A percentile compares a stretch with the other conserved stretches of the same genome.
These are phyloP conservation scores for Nigrospora osmanthi DNA, from an alignment of 2,329 filamentous ascomycete species.

Conservation along the genomic window DNA sequence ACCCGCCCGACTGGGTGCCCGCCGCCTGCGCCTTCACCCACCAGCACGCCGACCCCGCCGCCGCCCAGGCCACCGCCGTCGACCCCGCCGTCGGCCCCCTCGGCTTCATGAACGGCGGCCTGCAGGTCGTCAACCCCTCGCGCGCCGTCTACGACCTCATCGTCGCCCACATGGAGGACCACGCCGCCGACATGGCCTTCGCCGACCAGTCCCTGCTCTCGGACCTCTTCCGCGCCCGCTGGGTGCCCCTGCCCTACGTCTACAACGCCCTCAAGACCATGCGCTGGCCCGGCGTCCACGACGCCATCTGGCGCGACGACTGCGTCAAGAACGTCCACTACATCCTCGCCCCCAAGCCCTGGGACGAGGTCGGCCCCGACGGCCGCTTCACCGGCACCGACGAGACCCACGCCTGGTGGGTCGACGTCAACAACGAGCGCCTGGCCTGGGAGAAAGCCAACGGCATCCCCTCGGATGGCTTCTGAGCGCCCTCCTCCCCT, in stretches of 20 bases:
- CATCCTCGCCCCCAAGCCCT: constrained; percentile 54
- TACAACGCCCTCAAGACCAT: constrained; percentile 59
- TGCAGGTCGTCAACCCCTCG: constrained; percentile 49
- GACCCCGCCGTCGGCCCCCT: constrained; percentile 38
- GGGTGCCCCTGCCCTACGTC: constrained; percentile 50
- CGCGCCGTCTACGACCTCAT: constrained; percentile 40
- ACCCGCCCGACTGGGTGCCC: constrained; percentile 62
- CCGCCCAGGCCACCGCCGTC: constrained; percentile 36
- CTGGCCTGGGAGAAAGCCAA: constrained; percentile 28
- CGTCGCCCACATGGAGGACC: constrained; percentile 37
- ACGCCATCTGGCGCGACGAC: constrained; percentile 48
- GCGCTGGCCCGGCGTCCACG: constrained; percentile 43
- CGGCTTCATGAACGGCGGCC: constrained; percentile 47
- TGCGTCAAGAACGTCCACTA: constrained; percentile 55
- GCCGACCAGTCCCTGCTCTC: constrained; percentile 52
- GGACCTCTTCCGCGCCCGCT: constrained; percentile 45
- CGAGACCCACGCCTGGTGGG: constrained; percentile 50
- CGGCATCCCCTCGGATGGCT: constrained; percentile 28
- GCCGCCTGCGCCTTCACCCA: constrained; percentile 50
- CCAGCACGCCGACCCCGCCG: constrained; percentile 38
- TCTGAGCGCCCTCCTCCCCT: constrained; percentile 7
- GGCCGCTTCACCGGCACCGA: constrained; percentile 36
- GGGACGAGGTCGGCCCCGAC: constrained; percentile 40
- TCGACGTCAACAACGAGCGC: constrained; percentile 37
- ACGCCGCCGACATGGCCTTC: constrained; percentile 43